These are phyloP conservation scores for Phlegmacium glaucopus DNA, from an alignment of 768 basidiomycete genomes.

Conservation along the genomic window DNA sequence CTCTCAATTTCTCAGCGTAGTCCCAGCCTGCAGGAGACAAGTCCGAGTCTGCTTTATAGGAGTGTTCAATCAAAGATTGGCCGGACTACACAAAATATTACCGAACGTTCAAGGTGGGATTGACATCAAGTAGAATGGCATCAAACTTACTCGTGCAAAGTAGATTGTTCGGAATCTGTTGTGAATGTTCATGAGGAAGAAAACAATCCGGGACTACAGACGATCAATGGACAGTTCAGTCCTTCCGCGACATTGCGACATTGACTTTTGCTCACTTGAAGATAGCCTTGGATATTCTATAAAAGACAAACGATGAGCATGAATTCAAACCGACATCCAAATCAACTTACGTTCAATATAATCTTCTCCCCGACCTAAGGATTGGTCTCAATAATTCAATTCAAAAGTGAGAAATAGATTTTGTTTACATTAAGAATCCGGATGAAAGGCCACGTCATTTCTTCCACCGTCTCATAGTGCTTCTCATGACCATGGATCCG, in stretches of 20 bases:
- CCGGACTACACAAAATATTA: slow-evolving; percentile 62
- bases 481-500: slow-evolving; percentile 85
- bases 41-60: slow-evolving; percentile 98
- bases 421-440: slow-evolving; percentile 82
- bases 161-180: slow-evolving; percentile 91
- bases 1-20: slow-evolving; percentile 85
- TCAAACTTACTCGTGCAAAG: slow-evolving; percentile 91
- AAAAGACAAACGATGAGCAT: not conserved
- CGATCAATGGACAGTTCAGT: not conserved
- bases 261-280: slow-evolving; percentile 61
- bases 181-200: slow-evolving; percentile 99
- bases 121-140: no score
- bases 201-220: slow-evolving; percentile 84
- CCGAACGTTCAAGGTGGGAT: slow-evolving; percentile 1
- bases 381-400: no score
- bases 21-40: slow-evolving; percentile 95
- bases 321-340: not conserved
- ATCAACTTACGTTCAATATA: slow-evolving; percentile 74
- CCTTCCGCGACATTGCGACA: no score
- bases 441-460: slow-evolving; percentile 89
- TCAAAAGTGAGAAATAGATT: not conserved
- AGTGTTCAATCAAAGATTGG: slow-evolving; percentile 98
- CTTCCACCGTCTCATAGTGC: slow-evolving; percentile 88
- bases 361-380: slow-evolving; percentile 97
- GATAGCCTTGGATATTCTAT: slow-evolving; percentile 83